These are phyloP conservation scores for Cladobotryum mycophilum DNA, from an alignment of 2,329 filamentous ascomycete genomes.

Conservation along the genomic window DNA sequence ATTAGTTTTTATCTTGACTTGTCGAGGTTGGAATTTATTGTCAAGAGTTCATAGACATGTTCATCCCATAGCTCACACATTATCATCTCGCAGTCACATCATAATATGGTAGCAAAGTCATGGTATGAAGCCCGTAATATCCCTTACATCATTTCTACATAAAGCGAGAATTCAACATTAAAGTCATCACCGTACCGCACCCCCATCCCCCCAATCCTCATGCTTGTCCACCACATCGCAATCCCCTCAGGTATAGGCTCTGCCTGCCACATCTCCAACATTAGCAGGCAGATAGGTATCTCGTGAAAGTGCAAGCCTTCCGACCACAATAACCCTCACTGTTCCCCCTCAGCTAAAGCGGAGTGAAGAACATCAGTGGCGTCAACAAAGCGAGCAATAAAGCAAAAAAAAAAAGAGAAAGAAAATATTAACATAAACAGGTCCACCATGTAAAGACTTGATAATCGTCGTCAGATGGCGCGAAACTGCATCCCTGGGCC, in stretches of 20 bases:
- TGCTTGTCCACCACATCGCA: no score
- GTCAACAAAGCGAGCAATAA: conserved; percentile 2
- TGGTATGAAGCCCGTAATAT: no score
- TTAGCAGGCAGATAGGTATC: neutral
- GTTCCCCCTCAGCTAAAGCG: neutral
- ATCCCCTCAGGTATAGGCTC: neutral
- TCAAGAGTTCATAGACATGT: no score
- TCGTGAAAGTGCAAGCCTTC: neutral
- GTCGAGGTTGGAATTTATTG: no score
- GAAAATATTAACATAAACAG: neutral
- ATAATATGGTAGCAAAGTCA: no score
- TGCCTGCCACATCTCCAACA: neutral
- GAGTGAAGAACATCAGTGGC: neutral
- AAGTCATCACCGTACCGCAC: no score
- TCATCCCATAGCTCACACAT: no score
- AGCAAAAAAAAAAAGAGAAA: conserved; percentile 1
- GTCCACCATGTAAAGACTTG: neutral
- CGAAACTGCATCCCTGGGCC: neutral
- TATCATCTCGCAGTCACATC: no score
- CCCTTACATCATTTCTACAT: no score
- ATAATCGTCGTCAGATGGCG: neutral
- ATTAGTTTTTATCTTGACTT: no score
- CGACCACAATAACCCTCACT: neutral
- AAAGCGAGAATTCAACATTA: no score
- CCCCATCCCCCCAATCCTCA: no score